Evolutionary conservation across 78 protist species (phyloP), one percentile per base, ranked within the genome.

Genomic region (Dictyostelium discoideum): DNA sequence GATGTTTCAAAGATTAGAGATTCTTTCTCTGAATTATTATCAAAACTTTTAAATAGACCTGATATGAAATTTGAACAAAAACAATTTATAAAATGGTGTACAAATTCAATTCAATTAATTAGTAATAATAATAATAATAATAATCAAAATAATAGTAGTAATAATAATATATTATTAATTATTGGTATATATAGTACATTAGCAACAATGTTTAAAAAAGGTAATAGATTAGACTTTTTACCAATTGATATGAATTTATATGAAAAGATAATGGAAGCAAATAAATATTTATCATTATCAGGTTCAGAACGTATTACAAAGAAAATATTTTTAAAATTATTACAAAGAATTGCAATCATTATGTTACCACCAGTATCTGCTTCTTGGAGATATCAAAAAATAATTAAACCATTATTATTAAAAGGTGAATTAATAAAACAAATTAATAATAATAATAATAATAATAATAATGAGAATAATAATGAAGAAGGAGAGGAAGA

Each of bases 321-420:
- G 60, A 96, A 98, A 77, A 20, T 77, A 1, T 18, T 69, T 26
- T 78, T 92, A 77, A 98, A 98, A 85, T 57, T 98, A 14, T 32
- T 97, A 18, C 99, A 98, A 89, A 88, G 99, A 69, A 57, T 98
- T 46, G 99, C 98, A 11, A 85, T 98, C n/a, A 48, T 92, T 3
- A 79, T 67, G 92, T 81, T 98, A 22, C 93, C 94, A 20, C 96
- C 98, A n/a, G 83, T 93, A 24, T 73, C 93, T n/a, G 97, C 97
- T 4, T 1, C 96, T 10, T 98, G 99, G 99, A 87, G 98, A 73
- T 98, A 98, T 42, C 87, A 86, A 72, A 87, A 93, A 24, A 89
- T 74, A 46, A 54, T 76, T 10, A 92, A 65, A 60, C 94, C 84
- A n/a, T 87, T 84, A 10, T 81, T 78, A 67, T 82, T 50, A 22